Conservation (phyloP, 768 basidiomycete species). For the Mycena pura region DNA sequence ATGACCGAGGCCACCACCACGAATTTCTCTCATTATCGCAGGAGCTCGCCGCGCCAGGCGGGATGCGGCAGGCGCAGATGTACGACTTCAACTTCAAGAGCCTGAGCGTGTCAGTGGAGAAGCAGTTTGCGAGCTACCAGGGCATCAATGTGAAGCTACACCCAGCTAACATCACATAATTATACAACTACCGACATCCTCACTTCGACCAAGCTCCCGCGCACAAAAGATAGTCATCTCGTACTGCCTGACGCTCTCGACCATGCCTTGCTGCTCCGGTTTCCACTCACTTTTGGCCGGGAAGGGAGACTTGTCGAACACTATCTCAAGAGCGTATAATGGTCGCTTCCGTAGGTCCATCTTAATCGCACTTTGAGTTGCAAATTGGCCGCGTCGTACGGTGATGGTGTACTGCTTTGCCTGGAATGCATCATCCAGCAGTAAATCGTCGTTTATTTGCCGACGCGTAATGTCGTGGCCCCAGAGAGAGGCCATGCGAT, state of each 20-base stretch:
- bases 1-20: constrained; percentile 97
- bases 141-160: constrained; percentile 98
- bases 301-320: neutral
- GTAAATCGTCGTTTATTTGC: neutral
- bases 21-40: constrained; percentile 96
- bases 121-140: constrained; percentile 97
- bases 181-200: neutral
- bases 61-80: constrained; percentile 95
- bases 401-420: neutral
- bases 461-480: neutral
- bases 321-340: neutral
- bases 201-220: neutral
- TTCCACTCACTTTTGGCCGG: neutral
- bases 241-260: neutral
- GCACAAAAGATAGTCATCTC: neutral
- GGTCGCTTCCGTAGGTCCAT: neutral
- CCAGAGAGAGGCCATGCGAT: neutral
- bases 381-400: neutral
- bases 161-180: neutral
- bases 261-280: neutral
- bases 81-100: constrained; percentile 99
- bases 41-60: constrained; percentile 92
- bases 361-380: neutral
- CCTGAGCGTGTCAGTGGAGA: no score
- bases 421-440: neutral